Evolutionary conservation across 768 basidiomycete genomes (phyloP), one percentile per base, ranked within the genome.

Genomic region (Pseudohyphozyma bogoriensis): DNA sequence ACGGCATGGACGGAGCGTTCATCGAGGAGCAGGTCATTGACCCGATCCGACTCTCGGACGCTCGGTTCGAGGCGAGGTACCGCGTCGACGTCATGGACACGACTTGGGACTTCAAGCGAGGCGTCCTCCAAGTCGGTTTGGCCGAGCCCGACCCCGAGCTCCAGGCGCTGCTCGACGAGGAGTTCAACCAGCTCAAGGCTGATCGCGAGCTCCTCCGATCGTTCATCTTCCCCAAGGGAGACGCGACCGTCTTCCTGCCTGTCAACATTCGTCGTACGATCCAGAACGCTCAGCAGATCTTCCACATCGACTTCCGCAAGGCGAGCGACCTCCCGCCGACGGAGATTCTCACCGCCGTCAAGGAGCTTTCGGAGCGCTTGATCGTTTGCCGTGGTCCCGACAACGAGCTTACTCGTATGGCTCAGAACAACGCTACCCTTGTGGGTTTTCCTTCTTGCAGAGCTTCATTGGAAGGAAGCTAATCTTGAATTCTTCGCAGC

Each of bases 1-100:
- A 99, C 70, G 95, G 95, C 45, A 96, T 97, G 87, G 95, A 99
- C 71, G 95, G 89, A 60, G 89, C 90, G 0, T 92, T 85, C 74
- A 95, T 99, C 72, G 95, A 99, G 77, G 86, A 86, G 65, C 95
- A 99, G 75, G 85, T 81, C 55, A 85, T 96, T 55, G 89, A 93
- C 67, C 89, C 88, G 0, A 91, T 89, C 66, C 84, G 82, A 28
- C 77, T 95, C 61, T 86, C 80, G 67, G 75, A 95, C 74, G 78
- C 78, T 64, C 83, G 86, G 57, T 97, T 96, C 75, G 86, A 91
- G 72, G 85, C 86, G 73, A 83, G 85, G 64, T 99, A 90, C 73
- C 85, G 87, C n/a, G 89, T 99, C 47, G 95, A 97, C 68, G 63
- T 75, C 42, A 91, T 86, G 9, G 88, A 91, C 70, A 83, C 84